Base-by-base conservation (phyloP, 768 basidiomycete species). In the Rhodosporidiobolus sp. region DNA sequence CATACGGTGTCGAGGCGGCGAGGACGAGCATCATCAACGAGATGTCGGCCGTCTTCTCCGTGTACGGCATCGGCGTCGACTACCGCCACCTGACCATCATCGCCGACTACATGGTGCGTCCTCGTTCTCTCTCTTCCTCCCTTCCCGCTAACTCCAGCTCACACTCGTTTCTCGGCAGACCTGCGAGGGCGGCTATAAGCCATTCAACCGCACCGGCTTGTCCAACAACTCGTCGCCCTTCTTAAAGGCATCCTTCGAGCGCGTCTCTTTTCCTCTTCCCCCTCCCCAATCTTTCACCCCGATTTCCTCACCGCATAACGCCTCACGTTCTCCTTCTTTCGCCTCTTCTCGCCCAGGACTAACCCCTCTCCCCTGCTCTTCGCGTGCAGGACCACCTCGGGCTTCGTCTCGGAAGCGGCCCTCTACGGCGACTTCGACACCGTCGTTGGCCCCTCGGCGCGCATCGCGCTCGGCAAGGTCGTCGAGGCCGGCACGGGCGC, bases 1-100 rank as follows among this genome's bases (percentile, higher is more conserved):
- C 93, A 0, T 98, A 97, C 80, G 96, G 96, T 48, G 94, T 99
- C 19, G 96, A 99, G 83, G 94, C 94, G 84, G 96, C 94, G 35
- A 88, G 96, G 32, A 87, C 89, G 20, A 87, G 90, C 14, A 95
- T 99, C 79, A 85, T 99, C 76, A 86, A 86, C 63, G 96, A 99
- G 82, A 90, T 99, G 83, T 86, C 89, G 60, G 88, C 87, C 28
- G 92, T 99, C 54, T 99, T 99, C 81, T 88, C 87, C 11, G 92
- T 89, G 5, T 99, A 99, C 84, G 94, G 89, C 79, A 99, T 99
- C 78, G 90, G 91, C 70, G 95, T 99, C 69, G 89, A 98, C 82
- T 86, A 86, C 74, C 87, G 96, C 58, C 96, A 99, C 83, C 84
- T 98, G 59, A 93, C 95, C 78, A 85, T 99, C 74, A 96, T 99